Conservation (phyloP, 2,329 filamentous ascomycete genomes). For the Dactylella cylindrospora region DNA sequence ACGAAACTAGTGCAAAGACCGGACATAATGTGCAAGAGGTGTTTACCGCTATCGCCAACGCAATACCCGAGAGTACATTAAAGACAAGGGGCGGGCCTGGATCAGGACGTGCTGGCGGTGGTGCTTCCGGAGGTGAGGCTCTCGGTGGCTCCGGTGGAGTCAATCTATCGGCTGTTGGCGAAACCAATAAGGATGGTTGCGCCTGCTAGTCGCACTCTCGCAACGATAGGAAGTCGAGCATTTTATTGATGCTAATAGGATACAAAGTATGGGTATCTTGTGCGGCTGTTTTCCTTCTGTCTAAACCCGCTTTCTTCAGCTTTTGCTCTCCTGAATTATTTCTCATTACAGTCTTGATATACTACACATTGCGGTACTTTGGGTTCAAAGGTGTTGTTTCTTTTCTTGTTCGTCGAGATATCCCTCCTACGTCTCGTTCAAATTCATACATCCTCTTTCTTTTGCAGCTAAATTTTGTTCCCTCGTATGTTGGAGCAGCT, state of each 20-base stretch:
- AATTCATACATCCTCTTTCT: background rate
- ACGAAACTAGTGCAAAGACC: constrained; percentile 97
- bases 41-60: constrained; percentile 96
- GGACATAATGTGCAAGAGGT: constrained; percentile 92
- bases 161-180: constrained; percentile 41
- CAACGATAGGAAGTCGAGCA: too few relatives aligned
- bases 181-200: constrained; percentile 33
- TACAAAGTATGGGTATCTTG: too few relatives aligned
- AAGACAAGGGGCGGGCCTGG: constrained; percentile 80
- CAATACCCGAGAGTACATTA: constrained; percentile 92
- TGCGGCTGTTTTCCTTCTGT: too few relatives aligned
- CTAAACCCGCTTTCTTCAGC: too few relatives aligned
- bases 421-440: background rate
- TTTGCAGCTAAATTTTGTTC: background rate
- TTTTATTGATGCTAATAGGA: too few relatives aligned
- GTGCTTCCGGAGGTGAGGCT: constrained; percentile 59
- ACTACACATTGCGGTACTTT: background rate
- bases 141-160: constrained; percentile 38
- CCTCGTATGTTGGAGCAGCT: too few relatives aligned
- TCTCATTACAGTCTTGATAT: background rate
- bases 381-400: background rate
- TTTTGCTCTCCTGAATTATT: too few relatives aligned
- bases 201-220: constrained; percentile 40
- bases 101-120: constrained; percentile 59
- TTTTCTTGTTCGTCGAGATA: background rate